Evolutionary conservation across 108 stramenopile species (phyloP), one percentile per base, ranked within the genome.

Genomic region (Skeletonema menzelii): DNA sequence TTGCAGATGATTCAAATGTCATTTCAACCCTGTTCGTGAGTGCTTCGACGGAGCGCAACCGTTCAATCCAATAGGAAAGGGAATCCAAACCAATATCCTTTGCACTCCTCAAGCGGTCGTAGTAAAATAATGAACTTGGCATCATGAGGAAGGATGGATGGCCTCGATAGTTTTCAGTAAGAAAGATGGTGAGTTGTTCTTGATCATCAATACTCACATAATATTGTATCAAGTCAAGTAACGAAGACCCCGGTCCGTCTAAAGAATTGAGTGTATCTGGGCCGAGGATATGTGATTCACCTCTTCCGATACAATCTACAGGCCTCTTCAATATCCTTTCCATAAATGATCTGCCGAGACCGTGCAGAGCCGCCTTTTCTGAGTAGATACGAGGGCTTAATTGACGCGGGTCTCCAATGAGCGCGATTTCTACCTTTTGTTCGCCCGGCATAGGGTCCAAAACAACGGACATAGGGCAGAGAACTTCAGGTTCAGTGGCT

Each of bases 401-500:
- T 22, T 63, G 76, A 26, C 55, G 85, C 72, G 89, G 89, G 60
- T 90, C 89, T 17, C 91, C 91, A 67, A 84, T 62, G 24, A 92
- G 47, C 4, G 77, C 87, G 42, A 92, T 81, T 64, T 92, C 91
- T 13, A 75, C 86, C 49, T 88, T 87, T 31, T 56, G 65, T 13
- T 59, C 69, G 11, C 82, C 85, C 10, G 79, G 74, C 42, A 56
- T 35, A 62, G 86, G 84, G 72, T 91, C 88, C 8, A 88, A 73
- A n/a, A 92, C 91, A 34, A 86, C 82, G 27, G 84, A 85, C 20
- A 92, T 27, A 5, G 91, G 88, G 57, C 85, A 80, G 12, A 88
- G 53, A 10, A 77, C 70, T 64, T 92, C 91, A 14, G 91, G 87
- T 58, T 92, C 91, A 11, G 84, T 89, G n/a, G 91, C 91, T 81